Percentiles rank a stretch among this genome's conserved stretches.
phyloP scores from a whole-genome alignment of 345 rosid genomes.

The Fremontodendron californicum region DNA sequence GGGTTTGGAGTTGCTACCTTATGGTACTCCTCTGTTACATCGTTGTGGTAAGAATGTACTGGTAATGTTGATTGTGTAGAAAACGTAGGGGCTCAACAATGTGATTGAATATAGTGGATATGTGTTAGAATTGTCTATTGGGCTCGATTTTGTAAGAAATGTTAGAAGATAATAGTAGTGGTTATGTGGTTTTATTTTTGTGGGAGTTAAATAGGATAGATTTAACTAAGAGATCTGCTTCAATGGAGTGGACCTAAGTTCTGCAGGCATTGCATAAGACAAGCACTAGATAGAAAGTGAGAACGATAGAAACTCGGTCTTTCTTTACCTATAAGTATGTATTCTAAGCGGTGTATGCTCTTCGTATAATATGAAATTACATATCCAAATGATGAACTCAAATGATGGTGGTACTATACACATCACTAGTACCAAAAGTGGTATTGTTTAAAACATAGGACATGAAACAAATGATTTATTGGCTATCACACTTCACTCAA shows the following conservation, averaged over 20 bases:
- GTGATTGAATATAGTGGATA: too few species aligned
- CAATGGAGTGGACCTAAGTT: neutral
- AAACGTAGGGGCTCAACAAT: neutral
- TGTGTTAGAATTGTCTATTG: too few species aligned
- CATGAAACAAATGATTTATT: too few species aligned
- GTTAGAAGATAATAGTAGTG: neutral
- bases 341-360: too few species aligned
- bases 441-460: too few species aligned
- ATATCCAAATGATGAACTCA: neutral
- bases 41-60: neutral
- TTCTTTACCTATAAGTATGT: neutral
- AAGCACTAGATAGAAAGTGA: neutral
- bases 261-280: neutral
- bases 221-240: neutral
- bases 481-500: too few species aligned
- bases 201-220: neutral
- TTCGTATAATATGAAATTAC: too few species aligned
- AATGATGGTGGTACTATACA: neutral
- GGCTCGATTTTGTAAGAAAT: neutral
- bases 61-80: neutral
- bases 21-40: neutral
- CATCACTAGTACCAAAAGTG: too few species aligned
- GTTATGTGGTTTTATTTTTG: neutral
- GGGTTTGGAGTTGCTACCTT: neutral
- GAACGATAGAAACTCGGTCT: neutral